Conservation (phyloP, 352 stramenopile species). For the Globisporangium uncinulatum region DNA sequence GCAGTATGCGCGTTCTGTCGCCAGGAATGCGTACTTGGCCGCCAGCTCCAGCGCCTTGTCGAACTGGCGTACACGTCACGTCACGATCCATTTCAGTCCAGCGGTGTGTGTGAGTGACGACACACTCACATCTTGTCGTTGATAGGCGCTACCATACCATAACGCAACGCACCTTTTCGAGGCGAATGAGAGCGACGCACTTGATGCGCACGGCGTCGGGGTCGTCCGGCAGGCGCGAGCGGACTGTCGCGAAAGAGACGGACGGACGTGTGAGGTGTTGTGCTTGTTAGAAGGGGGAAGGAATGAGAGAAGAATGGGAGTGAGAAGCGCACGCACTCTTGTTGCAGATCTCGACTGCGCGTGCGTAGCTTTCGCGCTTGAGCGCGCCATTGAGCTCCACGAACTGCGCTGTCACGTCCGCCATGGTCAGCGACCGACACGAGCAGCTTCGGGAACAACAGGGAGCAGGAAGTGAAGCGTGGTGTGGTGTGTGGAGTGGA, state of each 20-base stretch:
- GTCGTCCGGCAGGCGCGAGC: slow-evolving; percentile 65
- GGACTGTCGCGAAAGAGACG: slow-evolving; percentile 33
- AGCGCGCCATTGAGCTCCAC: slow-evolving; percentile 72
- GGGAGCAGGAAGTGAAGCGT: neutral
- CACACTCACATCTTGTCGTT: too few species aligned
- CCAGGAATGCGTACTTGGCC: slow-evolving; percentile 59
- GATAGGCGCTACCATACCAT: too few species aligned
- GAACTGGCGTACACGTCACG: slow-evolving; percentile 30
- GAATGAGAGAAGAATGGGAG: neutral
- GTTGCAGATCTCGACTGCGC: slow-evolving; percentile 81
- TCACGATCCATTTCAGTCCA: too few species aligned
- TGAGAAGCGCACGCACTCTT: slow-evolving; percentile 47
- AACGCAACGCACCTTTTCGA: slow-evolving; percentile 51
- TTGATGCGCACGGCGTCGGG: slow-evolving; percentile 77
- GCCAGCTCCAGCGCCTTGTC: slow-evolving; percentile 81
- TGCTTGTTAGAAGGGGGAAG: neutral
- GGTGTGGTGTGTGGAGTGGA: too few species aligned
- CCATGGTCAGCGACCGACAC: slow-evolving; percentile 5
- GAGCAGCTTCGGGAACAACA: neutral
- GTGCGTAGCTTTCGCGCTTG: slow-evolving; percentile 72
- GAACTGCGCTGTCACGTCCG: slow-evolving; percentile 48
- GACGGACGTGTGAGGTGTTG: slow-evolving; percentile 1
- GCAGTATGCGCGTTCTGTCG: slow-evolving; percentile 69
- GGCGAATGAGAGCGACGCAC: slow-evolving; percentile 71
- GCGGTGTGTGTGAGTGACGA: too few species aligned